Evolutionary conservation across 345 rosid species (phyloP), one percentile per base, ranked within the genome.

Genomic region (Aquilaria yunnanensis): DNA sequence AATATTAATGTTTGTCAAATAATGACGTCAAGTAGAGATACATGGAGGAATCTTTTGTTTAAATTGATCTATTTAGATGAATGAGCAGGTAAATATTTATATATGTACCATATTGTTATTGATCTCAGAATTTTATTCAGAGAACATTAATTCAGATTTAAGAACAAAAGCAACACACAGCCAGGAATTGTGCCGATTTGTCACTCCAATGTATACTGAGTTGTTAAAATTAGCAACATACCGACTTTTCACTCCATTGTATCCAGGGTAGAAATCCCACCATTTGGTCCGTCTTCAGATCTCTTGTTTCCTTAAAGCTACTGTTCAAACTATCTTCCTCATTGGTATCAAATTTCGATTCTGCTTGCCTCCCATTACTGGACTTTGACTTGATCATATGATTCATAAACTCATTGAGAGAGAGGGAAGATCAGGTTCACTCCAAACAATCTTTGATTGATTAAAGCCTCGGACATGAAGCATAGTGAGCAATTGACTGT

Each of bases 261-360:
- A 64, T 33, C 10, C 72, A 69, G 60, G 78, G 72, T 34, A 63
- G 48, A 37, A 66, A 75, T 43, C 78, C 78, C 6, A 70, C 75
- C 70, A 75, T 70, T 11, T 57, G 55, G n/a, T 50, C 74, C 2
- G 78, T 74, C 32, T 34, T 62, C n/a, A 74, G 31, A 43, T 63
- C 65, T 5, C 31, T 56, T 34, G 54, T 66, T 10, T 63, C 63
- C 66, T 70, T 70, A 46, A 74, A 74, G 45, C 74, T 66, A 32
- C 56, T 61, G 16, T 32, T 69, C 45, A 58, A 54, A 53, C 46
- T 46, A 23, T 60, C 56, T 6, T 59, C 67, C 49, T 31, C 29
- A 51, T 43, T 63, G 30, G 61, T 37, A 13, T 69, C 68, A 6
- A 69, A 54, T 32, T 43, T 23, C 6, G 69, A 41, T 10, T 16